Conservation (phyloP, 139 green algal species). For the Asterochloris erici region DNA sequence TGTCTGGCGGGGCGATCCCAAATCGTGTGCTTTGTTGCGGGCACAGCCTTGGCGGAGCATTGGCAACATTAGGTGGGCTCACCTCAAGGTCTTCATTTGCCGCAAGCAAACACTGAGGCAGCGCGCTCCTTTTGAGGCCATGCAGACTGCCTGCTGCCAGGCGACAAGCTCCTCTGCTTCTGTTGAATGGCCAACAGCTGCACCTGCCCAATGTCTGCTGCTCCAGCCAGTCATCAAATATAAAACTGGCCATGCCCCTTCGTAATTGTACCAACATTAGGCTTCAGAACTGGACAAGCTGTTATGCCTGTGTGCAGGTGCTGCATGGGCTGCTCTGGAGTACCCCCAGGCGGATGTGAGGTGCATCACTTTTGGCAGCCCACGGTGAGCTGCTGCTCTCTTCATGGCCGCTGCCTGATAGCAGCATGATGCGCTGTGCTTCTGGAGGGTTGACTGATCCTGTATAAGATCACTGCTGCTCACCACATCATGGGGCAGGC, state of each 20-base stretch:
- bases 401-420: conserved; percentile 1
- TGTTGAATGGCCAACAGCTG: too few relatives aligned
- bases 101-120: too few relatives aligned
- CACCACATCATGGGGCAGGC: neutral
- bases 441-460: neutral
- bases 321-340: conserved; percentile 18
- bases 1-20: conserved; percentile 22
- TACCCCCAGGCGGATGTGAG: conserved; percentile 19
- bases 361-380: conserved; percentile 29
- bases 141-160: too few relatives aligned
- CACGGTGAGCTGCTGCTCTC: neutral
- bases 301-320: neutral
- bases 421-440: neutral
- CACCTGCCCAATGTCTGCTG: too few relatives aligned
- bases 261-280: too few relatives aligned
- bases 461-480: neutral
- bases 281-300: too few relatives aligned
- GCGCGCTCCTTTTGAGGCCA: too few relatives aligned
- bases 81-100: too few relatives aligned
- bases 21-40: conserved; percentile 30
- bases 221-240: too few relatives aligned
- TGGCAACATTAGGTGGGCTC: conserved; percentile 24
- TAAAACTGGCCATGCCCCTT: too few relatives aligned
- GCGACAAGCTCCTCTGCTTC: too few relatives aligned
- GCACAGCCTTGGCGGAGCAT: conserved; percentile 32